phyloP scores from a whole-genome alignment of 2,329 filamentous ascomycete genomes.

The Penicillium decumbens region DNA sequence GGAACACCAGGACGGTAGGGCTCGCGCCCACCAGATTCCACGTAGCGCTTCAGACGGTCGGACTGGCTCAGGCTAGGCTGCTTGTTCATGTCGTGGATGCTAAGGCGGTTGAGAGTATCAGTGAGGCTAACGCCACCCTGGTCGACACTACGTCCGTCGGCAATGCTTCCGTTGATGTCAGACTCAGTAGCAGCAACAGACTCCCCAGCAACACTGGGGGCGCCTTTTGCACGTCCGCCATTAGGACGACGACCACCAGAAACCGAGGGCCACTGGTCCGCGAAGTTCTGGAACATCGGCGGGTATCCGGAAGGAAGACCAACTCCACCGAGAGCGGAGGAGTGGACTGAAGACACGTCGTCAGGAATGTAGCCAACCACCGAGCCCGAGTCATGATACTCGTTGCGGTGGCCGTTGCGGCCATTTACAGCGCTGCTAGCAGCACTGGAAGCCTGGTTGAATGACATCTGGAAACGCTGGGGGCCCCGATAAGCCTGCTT shows the following conservation, averaged over 20 bases:
- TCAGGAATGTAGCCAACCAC: constrained; percentile 95
- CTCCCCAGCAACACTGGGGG: constrained; percentile 79
- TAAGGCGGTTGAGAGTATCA: constrained; percentile 53
- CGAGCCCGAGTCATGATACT: constrained; percentile 72
- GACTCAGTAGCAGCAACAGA: constrained; percentile 89
- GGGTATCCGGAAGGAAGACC: constrained; percentile 80
- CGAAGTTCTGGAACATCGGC: constrained; percentile 92
- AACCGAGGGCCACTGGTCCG: constrained; percentile 82
- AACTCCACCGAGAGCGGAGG: constrained; percentile 79
- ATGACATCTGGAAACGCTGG: constrained; percentile 78
- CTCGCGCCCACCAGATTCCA: constrained; percentile 73
- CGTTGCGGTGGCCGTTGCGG: constrained; percentile 47
- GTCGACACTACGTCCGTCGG: constrained; percentile 64
- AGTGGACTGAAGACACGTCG: constrained; percentile 93
- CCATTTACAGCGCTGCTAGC: constrained; percentile 51
- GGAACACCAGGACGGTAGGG: constrained; percentile 48
- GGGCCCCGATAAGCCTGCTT: constrained; percentile 88
- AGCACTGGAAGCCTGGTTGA: constrained; percentile 61
- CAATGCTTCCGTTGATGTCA: constrained; percentile 72
- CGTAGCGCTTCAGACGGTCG: constrained; percentile 89
- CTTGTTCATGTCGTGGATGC: constrained; percentile 66
- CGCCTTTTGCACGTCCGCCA: constrained; percentile 62
- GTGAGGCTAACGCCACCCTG: constrained; percentile 86
- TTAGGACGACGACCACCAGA: constrained; percentile 63
- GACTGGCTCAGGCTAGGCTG: constrained; percentile 71